Conservation (phyloP, 228 moss, liverwort and hornwort species). For the Sphagnum fallax region DNA sequence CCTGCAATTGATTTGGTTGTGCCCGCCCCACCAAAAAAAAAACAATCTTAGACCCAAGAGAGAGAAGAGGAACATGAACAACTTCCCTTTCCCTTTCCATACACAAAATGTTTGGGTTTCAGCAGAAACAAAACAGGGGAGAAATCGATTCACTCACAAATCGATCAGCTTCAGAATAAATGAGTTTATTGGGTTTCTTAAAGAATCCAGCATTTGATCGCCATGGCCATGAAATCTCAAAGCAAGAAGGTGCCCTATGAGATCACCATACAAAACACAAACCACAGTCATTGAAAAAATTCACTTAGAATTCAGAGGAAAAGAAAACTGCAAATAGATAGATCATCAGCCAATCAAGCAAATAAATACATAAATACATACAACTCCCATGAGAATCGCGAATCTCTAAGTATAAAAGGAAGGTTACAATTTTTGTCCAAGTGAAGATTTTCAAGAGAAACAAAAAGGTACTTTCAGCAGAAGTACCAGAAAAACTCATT, state of each 20-base stretch:
- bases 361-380: no score
- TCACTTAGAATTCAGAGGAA: background rate
- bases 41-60: background rate
- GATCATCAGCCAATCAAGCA: no score
- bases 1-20: background rate
- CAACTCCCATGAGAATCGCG: no score
- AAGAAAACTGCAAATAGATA: background rate
- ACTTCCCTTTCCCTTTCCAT: background rate
- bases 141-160: conserved; percentile 21
- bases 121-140: no score
- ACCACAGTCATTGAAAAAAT: background rate
- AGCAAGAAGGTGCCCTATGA: conserved; percentile 75
- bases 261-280: no score
- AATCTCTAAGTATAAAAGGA: no score
- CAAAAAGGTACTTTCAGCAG: no score
- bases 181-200: conserved; percentile 56
- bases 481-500: conserved; percentile 94
- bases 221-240: conserved; percentile 93
- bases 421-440: no score
- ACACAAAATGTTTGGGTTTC: no score
- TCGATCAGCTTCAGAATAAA: conserved; percentile 37
- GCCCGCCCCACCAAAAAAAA: background rate
- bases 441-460: no score
- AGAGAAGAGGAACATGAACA: background rate
- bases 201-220: conserved; percentile 72